A percentile compares a stretch with the other conserved stretches of the same genome.
Evolutionary conservation across 192 early-diverging fungal genomes (phyloP).

Genomic region (Rhizophagus prolifer): DNA sequence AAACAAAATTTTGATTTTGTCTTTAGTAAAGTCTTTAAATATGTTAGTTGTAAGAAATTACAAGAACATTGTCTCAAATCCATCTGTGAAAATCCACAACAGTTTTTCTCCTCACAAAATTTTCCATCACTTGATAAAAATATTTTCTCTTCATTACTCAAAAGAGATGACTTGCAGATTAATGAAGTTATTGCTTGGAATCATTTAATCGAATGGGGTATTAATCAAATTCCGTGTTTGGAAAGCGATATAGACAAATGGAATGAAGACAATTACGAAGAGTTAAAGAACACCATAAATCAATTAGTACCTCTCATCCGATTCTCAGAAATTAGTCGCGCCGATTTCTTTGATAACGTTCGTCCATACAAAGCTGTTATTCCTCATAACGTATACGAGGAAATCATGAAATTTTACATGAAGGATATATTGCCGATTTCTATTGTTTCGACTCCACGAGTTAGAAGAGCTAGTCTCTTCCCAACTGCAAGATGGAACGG

Average conservation of each 20-base stretch:
- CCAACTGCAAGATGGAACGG: too few species aligned
- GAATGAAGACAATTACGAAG: background rate
- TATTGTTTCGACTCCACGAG: background rate
- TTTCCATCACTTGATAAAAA: too few species aligned
- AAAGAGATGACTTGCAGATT: background rate
- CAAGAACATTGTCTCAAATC: background rate
- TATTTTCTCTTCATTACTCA: too few species aligned
- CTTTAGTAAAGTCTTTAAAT: too few species aligned
- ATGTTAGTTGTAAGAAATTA: too few species aligned
- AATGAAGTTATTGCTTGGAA: constrained; percentile 17
- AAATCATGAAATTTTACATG: background rate
- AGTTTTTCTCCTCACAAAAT: too few species aligned
- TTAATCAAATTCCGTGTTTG: background rate
- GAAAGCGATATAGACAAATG: background rate
- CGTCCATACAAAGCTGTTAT: background rate
- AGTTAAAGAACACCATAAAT: background rate
- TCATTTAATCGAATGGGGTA: background rate
- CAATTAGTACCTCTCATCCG: constrained; percentile 10
- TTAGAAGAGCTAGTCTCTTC: too few species aligned
- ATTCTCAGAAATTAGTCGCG: constrained; percentile 3
- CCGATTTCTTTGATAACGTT: background rate
- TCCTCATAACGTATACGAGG: background rate
- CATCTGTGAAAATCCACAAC: background rate
- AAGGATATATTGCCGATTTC: background rate
- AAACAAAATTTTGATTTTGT: too few species aligned